These are phyloP conservation scores for Hypsizygus ulmarius DNA, from an alignment of 1,284 basidiomycete species.

Conservation along the genomic window DNA sequence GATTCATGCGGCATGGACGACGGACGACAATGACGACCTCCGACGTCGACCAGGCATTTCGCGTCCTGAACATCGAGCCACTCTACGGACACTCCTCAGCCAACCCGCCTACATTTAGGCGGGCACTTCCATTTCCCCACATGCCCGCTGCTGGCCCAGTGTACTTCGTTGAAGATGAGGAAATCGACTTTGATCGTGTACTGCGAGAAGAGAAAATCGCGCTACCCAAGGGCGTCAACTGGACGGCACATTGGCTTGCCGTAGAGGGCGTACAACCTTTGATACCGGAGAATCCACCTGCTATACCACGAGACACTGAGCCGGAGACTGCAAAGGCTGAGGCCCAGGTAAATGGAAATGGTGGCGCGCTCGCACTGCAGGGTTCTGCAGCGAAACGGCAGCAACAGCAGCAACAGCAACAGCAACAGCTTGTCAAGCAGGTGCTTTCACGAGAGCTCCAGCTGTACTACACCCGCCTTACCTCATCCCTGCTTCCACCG, in stretches of 20 bases:
- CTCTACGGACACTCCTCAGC: constrained; percentile 77
- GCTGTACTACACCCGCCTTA: constrained; percentile 92
- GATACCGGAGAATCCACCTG: constrained; percentile 94
- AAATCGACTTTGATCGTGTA: constrained; percentile 94
- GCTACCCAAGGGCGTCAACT: constrained; percentile 73
- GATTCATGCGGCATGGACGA: constrained; percentile 94
- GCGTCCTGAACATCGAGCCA: constrained; percentile 92
- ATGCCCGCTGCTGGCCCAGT: constrained; percentile 62
- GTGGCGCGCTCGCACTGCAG: constrained; percentile 20
- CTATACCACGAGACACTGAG: constrained; percentile 59
- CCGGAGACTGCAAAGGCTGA: constrained; percentile 31
- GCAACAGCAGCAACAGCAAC: constrained; percentile 44
- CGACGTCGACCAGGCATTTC: constrained; percentile 92
- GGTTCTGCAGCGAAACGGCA: constrained; percentile 29
- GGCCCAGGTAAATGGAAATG: constrained; percentile 36
- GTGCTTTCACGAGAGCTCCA: constrained; percentile 94
- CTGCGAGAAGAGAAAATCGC: constrained; percentile 80
- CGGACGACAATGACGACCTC: constrained; percentile 83
- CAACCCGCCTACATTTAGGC: constrained; percentile 71
- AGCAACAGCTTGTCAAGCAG: constrained; percentile 81
- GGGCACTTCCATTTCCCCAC: constrained; percentile 66
- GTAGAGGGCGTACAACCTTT: constrained; percentile 98
- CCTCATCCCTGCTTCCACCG: constrained; percentile 76
- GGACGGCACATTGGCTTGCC: constrained; percentile 95
- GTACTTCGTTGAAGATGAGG: constrained; percentile 95